Conservation (phyloP, 1,284 basidiomycete genomes). For the Ustilago nuda region DNA sequence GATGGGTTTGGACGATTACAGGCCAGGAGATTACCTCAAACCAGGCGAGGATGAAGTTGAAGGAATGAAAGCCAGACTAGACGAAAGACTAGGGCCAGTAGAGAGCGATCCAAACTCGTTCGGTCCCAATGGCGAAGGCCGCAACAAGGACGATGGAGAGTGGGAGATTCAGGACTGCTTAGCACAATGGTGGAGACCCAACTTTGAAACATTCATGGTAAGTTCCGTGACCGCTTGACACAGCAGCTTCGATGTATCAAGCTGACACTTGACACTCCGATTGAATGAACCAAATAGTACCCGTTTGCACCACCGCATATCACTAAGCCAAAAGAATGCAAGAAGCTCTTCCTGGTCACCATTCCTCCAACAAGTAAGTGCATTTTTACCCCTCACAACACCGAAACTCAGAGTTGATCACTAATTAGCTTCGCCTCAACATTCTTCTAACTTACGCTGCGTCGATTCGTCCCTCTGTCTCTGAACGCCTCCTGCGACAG, state of each 20-base stretch:
- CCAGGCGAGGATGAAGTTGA: constrained; percentile 92
- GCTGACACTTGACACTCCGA: background rate
- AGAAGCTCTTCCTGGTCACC: constrained; percentile 93
- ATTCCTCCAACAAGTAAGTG: constrained; percentile 90
- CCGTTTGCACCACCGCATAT: constrained; percentile 96
- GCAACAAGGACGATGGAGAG: constrained; percentile 78
- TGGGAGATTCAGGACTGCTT: constrained; percentile 96
- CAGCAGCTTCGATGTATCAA: background rate
- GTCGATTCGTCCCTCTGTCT: background rate
- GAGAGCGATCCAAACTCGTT: constrained; percentile 56
- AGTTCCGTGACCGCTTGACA: constrained; percentile 64
- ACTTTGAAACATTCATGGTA: constrained; percentile 98
- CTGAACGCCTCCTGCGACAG: constrained; percentile 71
- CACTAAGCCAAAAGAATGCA: constrained; percentile 96
- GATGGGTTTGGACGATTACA: constrained; percentile 63
- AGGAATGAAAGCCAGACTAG: constrained; percentile 86
- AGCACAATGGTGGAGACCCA: constrained; percentile 96
- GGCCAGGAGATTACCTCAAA: constrained; percentile 97
- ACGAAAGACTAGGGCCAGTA: constrained; percentile 75
- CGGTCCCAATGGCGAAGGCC: constrained; percentile 71
- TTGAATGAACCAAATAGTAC: constrained; percentile 75
- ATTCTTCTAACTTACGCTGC: background rate
- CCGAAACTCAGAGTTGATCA: background rate
- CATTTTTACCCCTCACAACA: background rate
- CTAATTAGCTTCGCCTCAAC: background rate